Evolutionary conservation across 768 basidiomycete genomes (phyloP).

Genomic region (Roridomyces roridus): DNA sequence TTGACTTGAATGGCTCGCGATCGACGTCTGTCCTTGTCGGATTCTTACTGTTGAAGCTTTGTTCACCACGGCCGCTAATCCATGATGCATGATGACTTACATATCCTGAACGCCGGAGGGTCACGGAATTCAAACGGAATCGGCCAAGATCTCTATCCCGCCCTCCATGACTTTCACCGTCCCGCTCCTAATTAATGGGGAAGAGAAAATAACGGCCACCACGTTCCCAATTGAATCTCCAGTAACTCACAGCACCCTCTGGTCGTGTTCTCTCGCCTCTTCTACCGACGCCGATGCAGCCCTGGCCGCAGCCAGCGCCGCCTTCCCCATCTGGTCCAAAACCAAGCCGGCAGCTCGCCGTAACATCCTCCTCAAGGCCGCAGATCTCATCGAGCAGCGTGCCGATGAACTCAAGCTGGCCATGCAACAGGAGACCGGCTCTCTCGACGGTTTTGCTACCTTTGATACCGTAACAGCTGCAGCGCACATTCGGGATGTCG

Average conservation of each 20-base stretch:
- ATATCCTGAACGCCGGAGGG: no score
- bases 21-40: no score
- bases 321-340: conserved; percentile 19
- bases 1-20: no score
- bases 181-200: conserved; percentile 23
- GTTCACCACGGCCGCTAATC: no score
- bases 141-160: no score
- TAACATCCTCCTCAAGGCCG: conserved; percentile 23
- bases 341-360: conserved; percentile 21
- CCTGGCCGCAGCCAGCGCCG: conserved; percentile 17
- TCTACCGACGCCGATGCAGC: conserved; percentile 14
- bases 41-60: no score
- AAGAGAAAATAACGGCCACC: conserved; percentile 1
- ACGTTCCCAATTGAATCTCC: conserved; percentile 24
- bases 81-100: not conserved
- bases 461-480: conserved; percentile 15
- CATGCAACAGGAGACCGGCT: conserved; percentile 22
- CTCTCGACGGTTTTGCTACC: not conserved
- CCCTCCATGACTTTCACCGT: conserved; percentile 3
- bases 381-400: conserved; percentile 18
- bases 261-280: conserved; percentile 17
- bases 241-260: conserved; percentile 12
- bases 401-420: conserved; percentile 2
- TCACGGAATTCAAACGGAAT: no score
- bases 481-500: conserved; percentile 15